Evolutionary conservation across 495 filamentous ascomycete genomes (phyloP), one percentile per base, ranked within the genome.

Genomic region (Aspergillus nidulans): DNA sequence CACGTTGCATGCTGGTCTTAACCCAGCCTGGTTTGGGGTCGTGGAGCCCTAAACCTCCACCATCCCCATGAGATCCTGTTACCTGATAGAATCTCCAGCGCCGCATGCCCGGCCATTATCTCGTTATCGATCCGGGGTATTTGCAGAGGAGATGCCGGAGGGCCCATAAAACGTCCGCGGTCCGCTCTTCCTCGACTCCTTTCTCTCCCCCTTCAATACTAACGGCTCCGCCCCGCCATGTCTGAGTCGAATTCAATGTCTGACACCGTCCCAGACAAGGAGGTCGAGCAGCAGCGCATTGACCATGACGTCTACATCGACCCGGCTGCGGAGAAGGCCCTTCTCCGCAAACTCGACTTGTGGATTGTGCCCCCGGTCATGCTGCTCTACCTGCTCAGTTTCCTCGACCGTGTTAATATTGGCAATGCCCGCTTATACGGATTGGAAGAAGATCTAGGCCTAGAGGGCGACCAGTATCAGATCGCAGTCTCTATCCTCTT

Each of bases 321-420:
- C 52, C 52, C 52, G 32, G 52, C 52, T 16, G 52, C 43, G 30
- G 52, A 55, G 28, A 55, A 55, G 34, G 52, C 52, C 4, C 44
- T 55, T 13, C 43, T 55, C 16, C 52, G 52, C 52, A 77, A 77
- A 38, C 59, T 78, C n/a, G 74, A 78, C 59, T 15, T 65, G 1
- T 69, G 67, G 9, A 75, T 78, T 52, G 70, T 75, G 0, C 74
- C 74, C 0, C 69, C 76, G 6, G 77, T 78, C 49, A 78, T 77
- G 75, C 56, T 78, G 12, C 69, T 74, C 0, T 77, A 77, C 43
- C 53, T 78, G 12, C 64, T 69, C 12, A 73, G 72, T 48, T 77
- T 77, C 46, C 54, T 78, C 32, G 76, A 78, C 53, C 67, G 76
- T 25, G 67, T 70, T 1, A 79, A 74, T 55, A 77, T 79, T 24